Percentiles rank a stretch among this genome's conserved stretches.
These are phyloP conservation scores for Kentomonas sorsogonicus DNA, from an alignment of 208 protist species.

Conservation along the genomic window DNA sequence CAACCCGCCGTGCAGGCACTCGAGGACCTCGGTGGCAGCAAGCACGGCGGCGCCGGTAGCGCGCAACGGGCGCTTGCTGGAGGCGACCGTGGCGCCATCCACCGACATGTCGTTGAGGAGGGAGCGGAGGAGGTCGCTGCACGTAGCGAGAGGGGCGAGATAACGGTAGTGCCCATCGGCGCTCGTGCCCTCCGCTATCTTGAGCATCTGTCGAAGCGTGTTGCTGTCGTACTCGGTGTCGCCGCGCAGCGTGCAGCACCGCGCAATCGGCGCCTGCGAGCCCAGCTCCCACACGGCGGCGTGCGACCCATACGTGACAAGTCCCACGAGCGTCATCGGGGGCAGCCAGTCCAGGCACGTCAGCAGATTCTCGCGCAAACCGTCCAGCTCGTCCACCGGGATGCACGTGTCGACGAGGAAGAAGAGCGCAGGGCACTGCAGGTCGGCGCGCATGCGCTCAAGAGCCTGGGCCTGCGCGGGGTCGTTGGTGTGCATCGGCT, in stretches of 20 bases:
- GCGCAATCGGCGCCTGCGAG: constrained; percentile 28
- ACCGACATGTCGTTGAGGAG: constrained; percentile 54
- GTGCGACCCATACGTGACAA: constrained; percentile 96
- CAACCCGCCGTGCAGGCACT: constrained; percentile 19
- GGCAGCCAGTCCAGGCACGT: constrained; percentile 93
- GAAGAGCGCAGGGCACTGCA: constrained; percentile 52
- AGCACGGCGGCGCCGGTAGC: constrained; percentile 68
- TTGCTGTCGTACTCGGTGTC: constrained; percentile 46
- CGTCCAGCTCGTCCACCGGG: constrained; percentile 83
- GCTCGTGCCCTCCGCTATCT: no score
- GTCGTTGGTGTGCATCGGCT: not conserved
- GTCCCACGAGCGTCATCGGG: constrained; percentile 91
- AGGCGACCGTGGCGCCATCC: constrained; percentile 38
- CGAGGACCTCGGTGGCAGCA: constrained; percentile 53
- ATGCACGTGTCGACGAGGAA: constrained; percentile 97
- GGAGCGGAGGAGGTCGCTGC: constrained; percentile 58
- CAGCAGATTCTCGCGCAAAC: constrained; percentile 89
- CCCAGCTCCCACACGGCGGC: constrained; percentile 83
- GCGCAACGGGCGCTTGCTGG: constrained; percentile 53
- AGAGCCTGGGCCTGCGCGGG: not conserved
- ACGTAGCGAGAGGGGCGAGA: constrained; percentile 92
- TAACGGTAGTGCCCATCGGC: constrained; percentile 81
- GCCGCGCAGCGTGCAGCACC: constrained; percentile 68
- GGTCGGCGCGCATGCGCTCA: not conserved
- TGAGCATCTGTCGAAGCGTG: no score